phyloP scores from a whole-genome alignment of 2,329 filamentous ascomycete species.

The Claviceps paspali region DNA sequence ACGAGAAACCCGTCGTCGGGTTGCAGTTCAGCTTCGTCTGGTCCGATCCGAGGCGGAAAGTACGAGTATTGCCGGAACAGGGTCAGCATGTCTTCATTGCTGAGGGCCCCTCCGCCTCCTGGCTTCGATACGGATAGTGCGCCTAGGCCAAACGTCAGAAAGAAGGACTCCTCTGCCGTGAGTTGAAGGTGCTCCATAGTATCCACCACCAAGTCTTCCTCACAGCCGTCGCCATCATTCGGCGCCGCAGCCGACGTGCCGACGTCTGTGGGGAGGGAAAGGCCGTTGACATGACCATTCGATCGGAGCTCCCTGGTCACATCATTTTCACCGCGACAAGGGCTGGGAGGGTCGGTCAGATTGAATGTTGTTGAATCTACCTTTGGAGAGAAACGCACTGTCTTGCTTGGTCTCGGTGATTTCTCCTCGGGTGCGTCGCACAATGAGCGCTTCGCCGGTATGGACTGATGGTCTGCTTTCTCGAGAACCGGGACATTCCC shows the following conservation, averaged over 20 bases:
- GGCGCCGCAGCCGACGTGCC: neutral
- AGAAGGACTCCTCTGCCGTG: constrained; percentile 81
- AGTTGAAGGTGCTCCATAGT: constrained; percentile 88
- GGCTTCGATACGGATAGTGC: constrained; percentile 48
- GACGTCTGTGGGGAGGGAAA: neutral
- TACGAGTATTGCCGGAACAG: constrained; percentile 56
- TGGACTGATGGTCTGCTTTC: neutral
- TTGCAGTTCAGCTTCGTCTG: constrained; percentile 28
- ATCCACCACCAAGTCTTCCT: constrained; percentile 23
- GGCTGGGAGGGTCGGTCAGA: constrained; percentile 35
- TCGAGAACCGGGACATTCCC: neutral
- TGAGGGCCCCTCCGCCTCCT: constrained; percentile 27
- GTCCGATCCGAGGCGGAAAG: constrained; percentile 40
- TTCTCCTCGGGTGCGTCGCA: constrained; percentile 11
- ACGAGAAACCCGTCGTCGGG: constrained; percentile 76
- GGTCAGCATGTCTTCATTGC: constrained; percentile 42
- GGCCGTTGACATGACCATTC: neutral
- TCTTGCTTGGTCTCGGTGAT: constrained; percentile 36
- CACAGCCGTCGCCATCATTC: neutral
- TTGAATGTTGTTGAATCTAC: constrained; percentile 50
- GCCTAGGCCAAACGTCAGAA: constrained; percentile 69
- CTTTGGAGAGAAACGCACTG: constrained; percentile 53
- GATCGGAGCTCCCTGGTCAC: constrained; percentile 1
- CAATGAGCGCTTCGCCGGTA: constrained; percentile 3
- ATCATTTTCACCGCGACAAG: constrained; percentile 18